phyloP scores from a whole-genome alignment of 371 early-diverging fungal species.

The Mortierella sp. region DNA sequence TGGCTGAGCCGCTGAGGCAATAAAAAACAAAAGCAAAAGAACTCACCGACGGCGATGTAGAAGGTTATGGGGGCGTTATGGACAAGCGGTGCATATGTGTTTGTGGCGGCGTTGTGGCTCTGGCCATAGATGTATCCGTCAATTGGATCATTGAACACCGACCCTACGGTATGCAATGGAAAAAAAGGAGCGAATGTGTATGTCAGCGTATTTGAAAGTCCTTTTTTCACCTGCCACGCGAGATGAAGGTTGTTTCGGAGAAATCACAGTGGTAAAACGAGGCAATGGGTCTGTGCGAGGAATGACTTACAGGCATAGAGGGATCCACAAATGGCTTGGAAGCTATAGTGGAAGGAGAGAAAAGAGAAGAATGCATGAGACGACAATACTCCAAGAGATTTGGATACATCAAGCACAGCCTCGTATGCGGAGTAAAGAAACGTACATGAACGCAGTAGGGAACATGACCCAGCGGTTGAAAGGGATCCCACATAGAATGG shows the following conservation, averaged over 20 bases:
- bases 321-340: conserved; percentile 56
- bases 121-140: conserved; percentile 66
- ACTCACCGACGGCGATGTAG: conserved; percentile 73
- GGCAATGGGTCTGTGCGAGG: conserved; percentile 18
- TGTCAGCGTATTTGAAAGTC: neutral
- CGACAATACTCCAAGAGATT: neutral
- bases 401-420: neutral
- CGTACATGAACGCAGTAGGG: conserved; percentile 54
- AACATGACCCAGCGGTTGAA: conserved; percentile 58
- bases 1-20: neutral
- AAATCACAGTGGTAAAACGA: neutral
- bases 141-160: conserved; percentile 74
- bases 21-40: neutral
- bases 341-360: conserved; percentile 14
- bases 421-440: neutral
- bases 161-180: conserved; percentile 58
- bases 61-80: conserved; percentile 70
- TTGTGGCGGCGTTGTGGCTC: conserved; percentile 20
- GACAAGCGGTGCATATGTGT: conserved; percentile 20
- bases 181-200: neutral
- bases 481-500: conserved; percentile 30
- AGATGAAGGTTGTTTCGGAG: neutral
- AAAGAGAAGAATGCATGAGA: neutral
- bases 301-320: conserved; percentile 49
- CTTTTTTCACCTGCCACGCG: neutral